Evolutionary conservation across 148 eudicot species (phyloP).

Genomic region (Diospyros lotus): DNA sequence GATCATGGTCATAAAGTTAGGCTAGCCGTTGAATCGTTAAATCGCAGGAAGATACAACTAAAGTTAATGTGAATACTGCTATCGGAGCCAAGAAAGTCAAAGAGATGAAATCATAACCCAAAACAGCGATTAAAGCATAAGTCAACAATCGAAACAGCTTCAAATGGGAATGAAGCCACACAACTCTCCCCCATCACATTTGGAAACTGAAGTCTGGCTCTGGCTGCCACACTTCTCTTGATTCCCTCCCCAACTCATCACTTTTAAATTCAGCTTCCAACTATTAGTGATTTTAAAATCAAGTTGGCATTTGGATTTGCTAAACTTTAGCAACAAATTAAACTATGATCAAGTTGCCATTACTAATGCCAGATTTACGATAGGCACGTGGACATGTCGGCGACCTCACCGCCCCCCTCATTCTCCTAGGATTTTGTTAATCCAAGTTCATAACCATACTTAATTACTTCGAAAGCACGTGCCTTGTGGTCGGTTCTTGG

Average conservation of each 20-base stretch:
- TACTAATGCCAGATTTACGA: not conserved
- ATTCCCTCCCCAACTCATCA: not conserved
- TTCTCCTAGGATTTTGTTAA: not conserved
- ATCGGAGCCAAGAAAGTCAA: not conserved
- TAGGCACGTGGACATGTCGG: slow-evolving; percentile 8
- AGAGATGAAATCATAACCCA: not conserved
- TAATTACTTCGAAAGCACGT: not conserved
- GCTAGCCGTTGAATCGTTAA: not conserved
- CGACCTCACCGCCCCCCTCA: not conserved
- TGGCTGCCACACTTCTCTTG: not conserved
- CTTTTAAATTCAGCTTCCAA: not conserved
- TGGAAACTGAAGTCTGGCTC: too few species aligned
- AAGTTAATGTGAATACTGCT: not conserved
- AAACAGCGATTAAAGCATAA: too few species aligned
- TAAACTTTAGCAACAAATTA: not conserved
- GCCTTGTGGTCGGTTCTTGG: too few species aligned
- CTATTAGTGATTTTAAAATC: not conserved
- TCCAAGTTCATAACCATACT: not conserved
- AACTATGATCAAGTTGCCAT: not conserved
- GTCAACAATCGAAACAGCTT: too few species aligned
- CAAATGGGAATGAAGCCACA: too few species aligned
- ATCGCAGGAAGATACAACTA: too few species aligned
- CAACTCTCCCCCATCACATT: too few species aligned
- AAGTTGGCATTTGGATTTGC: not conserved
- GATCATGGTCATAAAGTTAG: not conserved